These are phyloP conservation scores for Kernera saxatilis DNA, from an alignment of 345 rosid species.

Conservation along the genomic window DNA sequence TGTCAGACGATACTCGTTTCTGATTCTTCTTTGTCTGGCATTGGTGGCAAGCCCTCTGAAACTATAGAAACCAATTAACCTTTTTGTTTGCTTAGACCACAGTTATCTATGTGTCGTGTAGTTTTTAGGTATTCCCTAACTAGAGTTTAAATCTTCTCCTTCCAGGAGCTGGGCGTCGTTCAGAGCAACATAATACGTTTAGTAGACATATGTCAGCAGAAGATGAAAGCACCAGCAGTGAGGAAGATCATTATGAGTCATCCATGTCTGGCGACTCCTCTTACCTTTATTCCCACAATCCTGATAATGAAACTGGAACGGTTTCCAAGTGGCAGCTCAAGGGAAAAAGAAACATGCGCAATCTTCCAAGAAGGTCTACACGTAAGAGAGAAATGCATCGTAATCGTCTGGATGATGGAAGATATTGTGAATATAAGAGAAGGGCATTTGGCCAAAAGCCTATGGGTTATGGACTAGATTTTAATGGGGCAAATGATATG, in stretches of 20 bases:
- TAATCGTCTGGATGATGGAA: conserved; percentile 36
- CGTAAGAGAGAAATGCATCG: conserved; percentile 29
- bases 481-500: conserved; percentile 32
- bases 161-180: conserved; percentile 29
- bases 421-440: conserved; percentile 39
- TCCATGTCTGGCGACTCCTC: conserved; percentile 62
- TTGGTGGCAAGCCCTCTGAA: neutral
- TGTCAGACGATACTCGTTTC: neutral
- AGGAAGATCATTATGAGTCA: conserved; percentile 61
- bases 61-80: neutral
- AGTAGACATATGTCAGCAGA: conserved; percentile 39
- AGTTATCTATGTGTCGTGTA: neutral
- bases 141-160: conserved; percentile 13
- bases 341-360: conserved; percentile 81
- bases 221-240: conserved; percentile 73
- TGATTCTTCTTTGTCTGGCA: conserved; percentile 1
- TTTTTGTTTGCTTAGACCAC: neutral
- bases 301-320: conserved; percentile 41
- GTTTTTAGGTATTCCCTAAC: conserved; percentile 2
- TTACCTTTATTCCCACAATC: conserved; percentile 45
- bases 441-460: conserved; percentile 39
- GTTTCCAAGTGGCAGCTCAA: conserved; percentile 91
- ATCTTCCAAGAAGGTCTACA: conserved; percentile 49
- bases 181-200: conserved; percentile 20
- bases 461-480: conserved; percentile 36